These are phyloP conservation scores for Filobasidium floriforme DNA, from an alignment of 768 basidiomycete genomes.

Conservation along the genomic window DNA sequence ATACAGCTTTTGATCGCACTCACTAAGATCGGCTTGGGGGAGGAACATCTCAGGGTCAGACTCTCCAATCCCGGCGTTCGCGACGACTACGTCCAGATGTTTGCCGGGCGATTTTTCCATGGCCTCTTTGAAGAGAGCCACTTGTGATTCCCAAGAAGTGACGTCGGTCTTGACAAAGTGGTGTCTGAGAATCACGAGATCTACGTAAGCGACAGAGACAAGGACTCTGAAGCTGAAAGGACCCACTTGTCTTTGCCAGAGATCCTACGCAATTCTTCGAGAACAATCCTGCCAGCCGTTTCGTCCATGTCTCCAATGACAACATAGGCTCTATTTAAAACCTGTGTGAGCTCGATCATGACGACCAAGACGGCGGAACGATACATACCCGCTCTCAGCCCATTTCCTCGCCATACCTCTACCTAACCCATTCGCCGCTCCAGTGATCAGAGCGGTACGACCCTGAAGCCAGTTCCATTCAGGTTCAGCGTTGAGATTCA, in stretches of 20 bases:
- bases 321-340: constrained; percentile 8
- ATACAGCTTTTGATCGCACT: not conserved
- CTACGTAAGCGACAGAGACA: not conserved
- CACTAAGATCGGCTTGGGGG: constrained; percentile 3
- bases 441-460: constrained; percentile 19
- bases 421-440: constrained; percentile 19
- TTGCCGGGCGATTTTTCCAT: constrained; percentile 8
- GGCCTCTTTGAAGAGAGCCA: constrained; percentile 20
- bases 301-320: constrained; percentile 21
- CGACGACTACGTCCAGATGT: constrained; percentile 19
- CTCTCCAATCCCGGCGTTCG: constrained; percentile 24
- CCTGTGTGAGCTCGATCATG: not conserved
- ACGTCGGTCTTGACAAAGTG: constrained; percentile 20
- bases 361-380: not conserved
- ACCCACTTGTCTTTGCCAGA: constrained; percentile 17
- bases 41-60: constrained; percentile 12
- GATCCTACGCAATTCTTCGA: constrained; percentile 14
- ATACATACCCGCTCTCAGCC: constrained; percentile 20
- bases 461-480: constrained; percentile 18
- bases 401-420: constrained; percentile 20
- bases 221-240: not conserved
- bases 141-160: constrained; percentile 20
- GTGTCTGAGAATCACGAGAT: constrained; percentile 7
- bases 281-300: constrained; percentile 13
- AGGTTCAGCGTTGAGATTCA: constrained; percentile 16